A percentile compares a stretch with the other conserved stretches of the same genome.
phyloP scores from a whole-genome alignment of 2,329 filamentous ascomycete species.

The Paraphaeosphaeria sporulosa region DNA sequence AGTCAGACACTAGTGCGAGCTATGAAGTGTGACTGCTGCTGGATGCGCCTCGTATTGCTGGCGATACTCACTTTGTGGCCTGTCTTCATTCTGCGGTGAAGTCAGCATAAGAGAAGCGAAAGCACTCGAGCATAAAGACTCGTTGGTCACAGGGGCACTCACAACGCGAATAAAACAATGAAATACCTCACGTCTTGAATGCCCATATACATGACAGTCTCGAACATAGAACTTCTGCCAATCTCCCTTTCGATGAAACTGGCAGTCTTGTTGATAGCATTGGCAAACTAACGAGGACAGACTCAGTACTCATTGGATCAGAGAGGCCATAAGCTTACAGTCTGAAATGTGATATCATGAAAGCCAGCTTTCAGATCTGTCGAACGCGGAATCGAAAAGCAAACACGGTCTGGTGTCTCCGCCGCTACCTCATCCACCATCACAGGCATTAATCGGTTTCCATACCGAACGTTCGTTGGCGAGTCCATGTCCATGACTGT shows the following conservation, averaged over 20 bases:
- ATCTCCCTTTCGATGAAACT: slow-evolving; percentile 40
- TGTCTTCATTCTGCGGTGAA: slow-evolving; percentile 47
- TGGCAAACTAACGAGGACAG: slow-evolving; percentile 29
- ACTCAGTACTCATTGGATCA: slow-evolving; percentile 32
- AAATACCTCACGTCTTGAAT: slow-evolving; percentile 49
- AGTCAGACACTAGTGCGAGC: slow-evolving; percentile 8
- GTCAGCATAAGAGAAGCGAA: not conserved
- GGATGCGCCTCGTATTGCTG: not conserved
- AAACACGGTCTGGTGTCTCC: slow-evolving; percentile 28
- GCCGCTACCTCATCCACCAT: slow-evolving; percentile 52
- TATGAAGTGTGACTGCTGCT: not conserved
- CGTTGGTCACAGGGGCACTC: slow-evolving; percentile 13
- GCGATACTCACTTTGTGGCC: slow-evolving; percentile 46
- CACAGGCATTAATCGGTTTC: slow-evolving; percentile 32
- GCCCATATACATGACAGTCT: slow-evolving; percentile 39
- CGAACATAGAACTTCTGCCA: slow-evolving; percentile 37
- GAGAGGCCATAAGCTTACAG: slow-evolving; percentile 26
- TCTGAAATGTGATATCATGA: slow-evolving; percentile 40
- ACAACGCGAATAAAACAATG: slow-evolving; percentile 50
- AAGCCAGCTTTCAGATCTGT: slow-evolving; percentile 34
- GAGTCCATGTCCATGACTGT: slow-evolving; percentile 37
- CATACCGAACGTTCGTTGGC: slow-evolving; percentile 23
- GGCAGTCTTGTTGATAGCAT: slow-evolving; percentile 44
- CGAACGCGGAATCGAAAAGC: slow-evolving; percentile 33
- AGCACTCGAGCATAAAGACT: not conserved